Conservation (phyloP, 2,329 filamentous ascomycete genomes). For the Fusarium zealandicum region DNA sequence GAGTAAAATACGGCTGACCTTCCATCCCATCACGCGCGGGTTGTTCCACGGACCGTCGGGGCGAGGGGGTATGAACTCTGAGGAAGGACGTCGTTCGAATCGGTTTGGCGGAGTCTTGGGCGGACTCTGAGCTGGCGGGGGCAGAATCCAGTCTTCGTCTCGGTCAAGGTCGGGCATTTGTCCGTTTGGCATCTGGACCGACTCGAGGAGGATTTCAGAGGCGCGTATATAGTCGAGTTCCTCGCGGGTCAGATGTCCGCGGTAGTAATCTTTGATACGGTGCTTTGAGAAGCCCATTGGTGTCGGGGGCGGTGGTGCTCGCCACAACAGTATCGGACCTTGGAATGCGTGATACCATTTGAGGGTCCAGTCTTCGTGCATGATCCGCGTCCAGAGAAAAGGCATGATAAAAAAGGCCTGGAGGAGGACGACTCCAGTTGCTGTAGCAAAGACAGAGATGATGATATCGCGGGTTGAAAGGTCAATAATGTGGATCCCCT, state of each 20-base stretch:
- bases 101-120: conserved; percentile 19
- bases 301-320: conserved; percentile 47
- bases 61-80: conserved; percentile 43
- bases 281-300: conserved; percentile 52
- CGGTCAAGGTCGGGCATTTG: conserved; percentile 39
- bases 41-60: conserved; percentile 51
- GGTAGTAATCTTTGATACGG: conserved; percentile 57
- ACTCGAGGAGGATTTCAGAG: conserved; percentile 46
- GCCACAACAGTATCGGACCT: conserved; percentile 55
- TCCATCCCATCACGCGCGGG: conserved; percentile 51
- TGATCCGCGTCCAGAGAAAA: conserved; percentile 58
- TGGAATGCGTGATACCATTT: conserved; percentile 56
- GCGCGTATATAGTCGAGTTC: conserved; percentile 51
- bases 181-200: conserved; percentile 42
- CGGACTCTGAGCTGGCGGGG: conserved; percentile 41
- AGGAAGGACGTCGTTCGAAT: conserved; percentile 10
- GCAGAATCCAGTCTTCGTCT: conserved; percentile 45
- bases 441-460: conserved; percentile 53
- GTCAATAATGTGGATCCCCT: conserved; percentile 43
- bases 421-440: conserved; percentile 51
- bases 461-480: conserved; percentile 37
- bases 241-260: conserved; percentile 55
- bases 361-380: conserved; percentile 60
- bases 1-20: conserved; percentile 51
- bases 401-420: conserved; percentile 59